These are phyloP conservation scores for Yarrowia sp. DNA, from an alignment of 805 yeast genomes.

Conservation along the genomic window DNA sequence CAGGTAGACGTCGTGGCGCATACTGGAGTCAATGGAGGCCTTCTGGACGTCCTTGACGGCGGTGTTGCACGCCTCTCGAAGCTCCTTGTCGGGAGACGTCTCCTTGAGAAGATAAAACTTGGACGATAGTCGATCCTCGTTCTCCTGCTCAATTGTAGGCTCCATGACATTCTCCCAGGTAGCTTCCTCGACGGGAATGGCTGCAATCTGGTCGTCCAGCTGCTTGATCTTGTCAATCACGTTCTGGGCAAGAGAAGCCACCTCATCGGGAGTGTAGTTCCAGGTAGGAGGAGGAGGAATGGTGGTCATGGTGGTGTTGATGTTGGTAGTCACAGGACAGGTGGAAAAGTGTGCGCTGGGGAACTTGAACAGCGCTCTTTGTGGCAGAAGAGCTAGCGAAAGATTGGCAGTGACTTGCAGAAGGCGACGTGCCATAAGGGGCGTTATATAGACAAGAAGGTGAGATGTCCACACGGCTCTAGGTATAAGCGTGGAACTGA, in stretches of 20 bases:
- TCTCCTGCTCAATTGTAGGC: constrained; percentile 61
- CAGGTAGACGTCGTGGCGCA: constrained; percentile 70
- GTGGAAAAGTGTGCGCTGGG: constrained; percentile 9
- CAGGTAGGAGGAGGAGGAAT: constrained; percentile 56
- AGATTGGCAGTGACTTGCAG: constrained; percentile 30
- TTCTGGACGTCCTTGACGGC: constrained; percentile 66
- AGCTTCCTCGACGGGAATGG: constrained; percentile 54
- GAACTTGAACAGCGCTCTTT: constrained; percentile 18
- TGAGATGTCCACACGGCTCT: constrained; percentile 3
- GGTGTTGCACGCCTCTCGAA: constrained; percentile 72
- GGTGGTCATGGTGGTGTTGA: constrained; percentile 4
- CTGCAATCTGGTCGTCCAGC: constrained; percentile 63
- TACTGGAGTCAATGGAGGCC: constrained; percentile 65
- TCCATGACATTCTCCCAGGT: constrained; percentile 63
- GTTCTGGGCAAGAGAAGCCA: constrained; percentile 55
- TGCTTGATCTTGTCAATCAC: constrained; percentile 55
- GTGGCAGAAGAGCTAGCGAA: constrained; percentile 21
- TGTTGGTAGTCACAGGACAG: constrained; percentile 3
- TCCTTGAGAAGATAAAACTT: constrained; percentile 73
- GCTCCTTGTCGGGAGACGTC: constrained; percentile 65
- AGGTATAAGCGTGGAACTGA: neutral
- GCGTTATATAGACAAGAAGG: neutral
- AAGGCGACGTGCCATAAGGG: constrained; percentile 31
- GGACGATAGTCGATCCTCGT: constrained; percentile 56
- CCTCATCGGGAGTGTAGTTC: constrained; percentile 63